phyloP scores from a whole-genome alignment of 2,329 filamentous ascomycete genomes.

The Eutypella sp. region DNA sequence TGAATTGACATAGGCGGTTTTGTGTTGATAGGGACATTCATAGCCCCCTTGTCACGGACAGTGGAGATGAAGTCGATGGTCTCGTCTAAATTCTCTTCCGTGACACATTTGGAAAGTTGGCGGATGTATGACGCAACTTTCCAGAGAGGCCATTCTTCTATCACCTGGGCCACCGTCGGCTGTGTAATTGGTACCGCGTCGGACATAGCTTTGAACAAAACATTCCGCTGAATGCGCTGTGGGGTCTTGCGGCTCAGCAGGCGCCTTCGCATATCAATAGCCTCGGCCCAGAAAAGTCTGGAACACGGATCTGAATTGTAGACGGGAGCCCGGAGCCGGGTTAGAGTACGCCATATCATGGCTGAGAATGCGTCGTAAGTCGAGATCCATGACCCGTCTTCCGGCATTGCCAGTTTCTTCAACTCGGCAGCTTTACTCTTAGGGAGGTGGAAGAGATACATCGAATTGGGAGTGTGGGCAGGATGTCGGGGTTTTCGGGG shows the following conservation, averaged over 20 bases:
- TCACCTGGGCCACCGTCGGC: conserved; percentile 28
- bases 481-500: conserved; percentile 21
- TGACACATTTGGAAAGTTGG: conserved; percentile 29
- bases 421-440: conserved; percentile 37
- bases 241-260: conserved; percentile 29
- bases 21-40: conserved; percentile 29
- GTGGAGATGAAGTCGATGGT: conserved; percentile 27
- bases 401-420: conserved; percentile 31
- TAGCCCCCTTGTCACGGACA: conserved; percentile 30
- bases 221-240: conserved; percentile 27
- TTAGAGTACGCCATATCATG: conserved; percentile 35
- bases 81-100: conserved; percentile 24
- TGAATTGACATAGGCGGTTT: conserved; percentile 26
- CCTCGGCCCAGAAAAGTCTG: conserved; percentile 30
- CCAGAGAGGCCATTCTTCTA: conserved; percentile 30
- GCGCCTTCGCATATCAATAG: conserved; percentile 34
- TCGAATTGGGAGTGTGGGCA: conserved; percentile 14
- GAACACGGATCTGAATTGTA: conserved; percentile 26
- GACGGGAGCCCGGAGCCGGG: conserved; percentile 28
- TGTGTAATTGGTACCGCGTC: conserved; percentile 20
- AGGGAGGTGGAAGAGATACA: conserved; percentile 37
- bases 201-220: conserved; percentile 7
- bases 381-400: conserved; percentile 34
- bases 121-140: conserved; percentile 33
- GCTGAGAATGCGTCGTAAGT: conserved; percentile 41